phyloP scores from a whole-genome alignment of 495 filamentous ascomycete species.

The Choiromyces venosus region DNA sequence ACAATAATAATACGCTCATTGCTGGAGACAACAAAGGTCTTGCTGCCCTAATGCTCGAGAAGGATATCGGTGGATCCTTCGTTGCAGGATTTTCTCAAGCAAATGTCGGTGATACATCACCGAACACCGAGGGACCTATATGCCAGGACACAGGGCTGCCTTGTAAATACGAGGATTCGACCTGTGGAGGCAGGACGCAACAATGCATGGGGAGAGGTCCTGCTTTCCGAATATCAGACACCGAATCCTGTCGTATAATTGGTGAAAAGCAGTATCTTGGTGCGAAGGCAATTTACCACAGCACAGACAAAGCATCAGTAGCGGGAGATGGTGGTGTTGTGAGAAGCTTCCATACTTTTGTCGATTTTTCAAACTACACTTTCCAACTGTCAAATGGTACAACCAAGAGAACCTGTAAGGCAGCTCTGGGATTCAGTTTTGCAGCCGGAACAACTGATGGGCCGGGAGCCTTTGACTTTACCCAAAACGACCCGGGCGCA shows the following conservation, averaged over 20 bases:
- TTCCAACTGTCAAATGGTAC: constrained; percentile 74
- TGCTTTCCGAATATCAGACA: constrained; percentile 63
- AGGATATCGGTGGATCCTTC: constrained; percentile 61
- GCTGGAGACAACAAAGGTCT: constrained; percentile 96
- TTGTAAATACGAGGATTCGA: constrained; percentile 71
- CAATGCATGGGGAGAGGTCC: constrained; percentile 82
- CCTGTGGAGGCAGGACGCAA: constrained; percentile 69
- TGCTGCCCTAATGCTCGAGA: constrained; percentile 79
- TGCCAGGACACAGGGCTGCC: constrained; percentile 69
- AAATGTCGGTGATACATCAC: constrained; percentile 87
- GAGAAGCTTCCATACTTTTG: constrained; percentile 67
- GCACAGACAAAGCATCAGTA: constrained; percentile 48
- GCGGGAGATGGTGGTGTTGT: constrained; percentile 58
- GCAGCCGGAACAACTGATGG: constrained; percentile 93
- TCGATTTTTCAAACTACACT: constrained; percentile 55
- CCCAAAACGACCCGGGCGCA: constrained; percentile 68
- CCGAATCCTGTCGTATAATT: constrained; percentile 77
- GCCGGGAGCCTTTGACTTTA: constrained; percentile 90
- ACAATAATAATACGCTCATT: constrained; percentile 87
- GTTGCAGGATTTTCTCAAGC: constrained; percentile 93
- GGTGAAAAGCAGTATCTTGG: constrained; percentile 66
- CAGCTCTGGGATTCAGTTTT: constrained; percentile 90
- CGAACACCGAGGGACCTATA: constrained; percentile 79
- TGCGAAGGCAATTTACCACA: constrained; percentile 59
- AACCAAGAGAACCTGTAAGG: constrained; percentile 68